Percentiles rank a stretch among this genome's conserved stretches.
Conservation (phyloP, 2,329 filamentous ascomycete genomes). For the Calonectria naviculata region DNA sequence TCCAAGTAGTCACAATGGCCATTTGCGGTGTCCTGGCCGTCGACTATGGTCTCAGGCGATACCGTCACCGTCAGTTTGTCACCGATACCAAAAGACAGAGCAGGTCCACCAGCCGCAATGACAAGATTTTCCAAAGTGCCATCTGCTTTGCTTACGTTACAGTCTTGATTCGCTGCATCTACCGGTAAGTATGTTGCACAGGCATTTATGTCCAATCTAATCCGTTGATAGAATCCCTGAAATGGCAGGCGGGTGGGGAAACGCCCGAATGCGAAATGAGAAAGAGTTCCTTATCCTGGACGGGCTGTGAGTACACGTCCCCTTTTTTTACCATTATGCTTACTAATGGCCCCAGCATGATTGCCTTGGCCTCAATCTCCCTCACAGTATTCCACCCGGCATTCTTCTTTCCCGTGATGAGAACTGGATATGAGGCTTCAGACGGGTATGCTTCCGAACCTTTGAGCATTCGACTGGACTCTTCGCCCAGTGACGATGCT, state of each 20-base stretch:
- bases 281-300: conserved; percentile 66
- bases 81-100: not conserved
- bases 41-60: not conserved
- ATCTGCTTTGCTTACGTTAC: conserved; percentile 3
- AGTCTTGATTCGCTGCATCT: not conserved
- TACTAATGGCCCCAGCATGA: not conserved
- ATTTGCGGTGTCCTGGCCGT: not conserved
- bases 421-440: not conserved
- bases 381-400: conserved; percentile 6
- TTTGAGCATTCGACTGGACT: not conserved
- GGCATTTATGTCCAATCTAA: not conserved
- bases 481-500: not conserved
- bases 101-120: not conserved
- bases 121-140: not conserved
- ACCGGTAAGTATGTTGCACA: not conserved
- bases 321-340: not conserved
- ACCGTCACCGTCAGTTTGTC: not conserved
- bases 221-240: conserved; percentile 62
- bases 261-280: conserved; percentile 64
- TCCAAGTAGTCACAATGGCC: conserved; percentile 3
- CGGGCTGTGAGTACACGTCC: conserved; percentile 42
- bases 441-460: not conserved
- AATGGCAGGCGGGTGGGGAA: conserved; percentile 70
- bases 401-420: conserved; percentile 9
- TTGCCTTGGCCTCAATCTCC: not conserved